A percentile compares a stretch with the other conserved stretches of the same genome.
Evolutionary conservation across 1,284 basidiomycete species (phyloP).

Genomic region (Mycena citricolor): DNA sequence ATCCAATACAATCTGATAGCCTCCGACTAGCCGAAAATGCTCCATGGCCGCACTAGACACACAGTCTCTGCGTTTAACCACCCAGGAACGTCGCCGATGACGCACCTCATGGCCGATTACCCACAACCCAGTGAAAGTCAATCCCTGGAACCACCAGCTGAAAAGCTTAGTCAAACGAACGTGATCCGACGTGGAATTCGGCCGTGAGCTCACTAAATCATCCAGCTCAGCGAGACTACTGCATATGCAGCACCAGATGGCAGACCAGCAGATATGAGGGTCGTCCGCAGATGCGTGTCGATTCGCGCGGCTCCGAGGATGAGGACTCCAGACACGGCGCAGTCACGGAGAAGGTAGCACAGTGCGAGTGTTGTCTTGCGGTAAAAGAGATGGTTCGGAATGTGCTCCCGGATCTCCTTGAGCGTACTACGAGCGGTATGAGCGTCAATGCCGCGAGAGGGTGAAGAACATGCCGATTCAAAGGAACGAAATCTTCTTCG

Average conservation of each 20-base stretch:
- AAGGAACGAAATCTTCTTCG: no score
- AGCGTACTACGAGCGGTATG: no score
- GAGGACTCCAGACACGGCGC: constrained; percentile 43
- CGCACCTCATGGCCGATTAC: constrained; percentile 59
- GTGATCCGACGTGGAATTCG: not conserved
- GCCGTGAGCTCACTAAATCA: constrained; percentile 56
- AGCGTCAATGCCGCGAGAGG: no score
- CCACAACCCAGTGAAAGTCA: constrained; percentile 59
- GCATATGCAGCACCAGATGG: constrained; percentile 37
- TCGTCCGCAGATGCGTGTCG: constrained; percentile 43
- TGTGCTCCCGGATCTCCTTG: constrained; percentile 52
- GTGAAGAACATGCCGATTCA: no score
- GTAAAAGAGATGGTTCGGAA: constrained; percentile 48
- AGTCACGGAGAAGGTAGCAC: constrained; percentile 45
- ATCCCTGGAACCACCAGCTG: constrained; percentile 63
- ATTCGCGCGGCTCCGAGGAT: constrained; percentile 46
- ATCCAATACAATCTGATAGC: constrained; percentile 38
- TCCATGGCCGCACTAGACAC: constrained; percentile 33
- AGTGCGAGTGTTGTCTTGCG: constrained; percentile 39
- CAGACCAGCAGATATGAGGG: constrained; percentile 28
- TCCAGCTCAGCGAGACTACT: constrained; percentile 44
- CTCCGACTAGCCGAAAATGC: constrained; percentile 30
- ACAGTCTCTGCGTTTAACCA: constrained; percentile 8
- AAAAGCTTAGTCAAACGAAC: constrained; percentile 7
- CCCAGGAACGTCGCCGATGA: constrained; percentile 31